A percentile compares a stretch with the other conserved stretches of the same genome.
phyloP scores from a whole-genome alignment of 768 basidiomycete genomes.

The Leucocoprinus birnbaumii region DNA sequence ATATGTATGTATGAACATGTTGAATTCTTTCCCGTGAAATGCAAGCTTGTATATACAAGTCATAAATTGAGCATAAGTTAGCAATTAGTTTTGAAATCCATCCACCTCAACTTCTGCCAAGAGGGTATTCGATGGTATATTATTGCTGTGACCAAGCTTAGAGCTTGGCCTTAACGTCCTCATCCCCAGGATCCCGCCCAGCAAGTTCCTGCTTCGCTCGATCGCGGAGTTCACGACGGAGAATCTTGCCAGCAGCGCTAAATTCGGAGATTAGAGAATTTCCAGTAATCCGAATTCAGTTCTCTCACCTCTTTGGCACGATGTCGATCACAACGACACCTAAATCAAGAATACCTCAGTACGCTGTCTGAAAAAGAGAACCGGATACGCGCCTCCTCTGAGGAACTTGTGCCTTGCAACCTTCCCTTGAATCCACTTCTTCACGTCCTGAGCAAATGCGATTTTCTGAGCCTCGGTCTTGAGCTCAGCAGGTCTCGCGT shows the following conservation, averaged over 20 bases:
- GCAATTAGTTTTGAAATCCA: no score
- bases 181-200: slow-evolving; percentile 34
- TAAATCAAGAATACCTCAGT: slow-evolving; percentile 25
- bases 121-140: not conserved
- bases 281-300: no score
- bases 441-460: slow-evolving; percentile 49
- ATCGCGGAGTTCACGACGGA: slow-evolving; percentile 74
- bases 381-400: slow-evolving; percentile 77
- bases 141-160: slow-evolving; percentile 14
- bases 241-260: slow-evolving; percentile 86
- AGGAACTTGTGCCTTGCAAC: slow-evolving; percentile 77
- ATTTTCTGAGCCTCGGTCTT: slow-evolving; percentile 32
- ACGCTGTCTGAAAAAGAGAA: slow-evolving; percentile 61
- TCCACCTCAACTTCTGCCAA: not conserved
- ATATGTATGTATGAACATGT: no score
- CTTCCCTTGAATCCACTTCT: slow-evolving; percentile 62
- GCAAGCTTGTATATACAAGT: no score
- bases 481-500: slow-evolving; percentile 34
- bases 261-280: no score
- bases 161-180: slow-evolving; percentile 30
- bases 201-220: slow-evolving; percentile 54
- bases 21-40: no score
- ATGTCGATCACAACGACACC: slow-evolving; percentile 61
- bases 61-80: no score
- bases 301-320: slow-evolving; percentile 64